Evolutionary conservation across 2,329 filamentous ascomycete genomes (phyloP), one percentile per base, ranked within the genome.

Genomic region (Coniochaeta prunicola): DNA sequence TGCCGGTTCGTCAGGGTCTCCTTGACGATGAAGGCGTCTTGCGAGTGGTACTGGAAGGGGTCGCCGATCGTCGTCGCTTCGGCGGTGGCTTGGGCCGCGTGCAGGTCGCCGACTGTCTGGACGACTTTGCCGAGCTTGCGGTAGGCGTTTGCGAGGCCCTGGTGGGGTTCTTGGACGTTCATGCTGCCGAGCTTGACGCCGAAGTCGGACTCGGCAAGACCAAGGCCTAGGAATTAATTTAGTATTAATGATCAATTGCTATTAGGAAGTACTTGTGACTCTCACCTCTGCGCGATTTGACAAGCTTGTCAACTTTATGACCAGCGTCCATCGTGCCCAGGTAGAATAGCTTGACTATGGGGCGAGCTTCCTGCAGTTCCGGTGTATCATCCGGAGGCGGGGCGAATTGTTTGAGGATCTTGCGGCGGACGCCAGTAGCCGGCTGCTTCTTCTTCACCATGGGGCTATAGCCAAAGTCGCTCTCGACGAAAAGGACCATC

Each of bases 401-500:
- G 38, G 94, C 93, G 74, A 99, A 99, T 73, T 99, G 94, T 80
- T 99, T 99, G 71, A 99, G 80, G 61, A 97, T 89, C 77, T 97
- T 97, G 70, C 94, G 85, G 63, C 94, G 86, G 66, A 99, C 91
- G 48, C 94, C 94, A 1, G 94, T 99, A 9, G 94, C 94, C 24
- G 94, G 94, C 73, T 99, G 94, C 79, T 96, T 96, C 81, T 92
- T 91, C 73, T 93, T 88, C 53, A 97, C 88, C 69, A 97, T 89
- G 1, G 94, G 94, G 68, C 92, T 97, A 74, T 99, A 99, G 42
- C 94, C 94, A 72, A 97, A 97, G 72, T 99, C 94, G 70, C 91
- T 96, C 75, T 99, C 94, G n/a, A 99, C 92, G 68, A 99, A 99
- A 61, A 97, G 87, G 5, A 97, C 86, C 86, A 97, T 93, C 75